Percentiles rank a stretch among this genome's conserved stretches.
Conservation (phyloP, 1,284 basidiomycete species). For the Thelephora terrestris region DNA sequence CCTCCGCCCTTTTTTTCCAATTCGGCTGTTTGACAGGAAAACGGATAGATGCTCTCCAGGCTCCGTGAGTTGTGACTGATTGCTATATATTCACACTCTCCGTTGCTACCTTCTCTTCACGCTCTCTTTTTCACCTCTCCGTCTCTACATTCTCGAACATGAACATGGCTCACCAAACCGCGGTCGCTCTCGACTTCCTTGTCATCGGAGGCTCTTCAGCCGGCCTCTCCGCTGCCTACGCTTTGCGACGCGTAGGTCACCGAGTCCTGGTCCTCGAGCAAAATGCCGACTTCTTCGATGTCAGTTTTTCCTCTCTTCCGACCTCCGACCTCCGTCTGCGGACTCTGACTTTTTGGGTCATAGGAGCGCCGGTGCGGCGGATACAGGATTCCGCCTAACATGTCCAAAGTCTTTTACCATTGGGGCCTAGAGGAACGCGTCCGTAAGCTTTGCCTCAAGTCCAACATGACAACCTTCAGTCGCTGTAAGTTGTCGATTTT, state of each 20-base stretch:
- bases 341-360: constrained; percentile 1
- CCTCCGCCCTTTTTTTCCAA: no score
- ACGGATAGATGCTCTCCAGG: no score
- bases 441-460: constrained; percentile 16
- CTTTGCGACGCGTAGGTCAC: constrained; percentile 45
- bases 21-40: no score
- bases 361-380: constrained; percentile 24
- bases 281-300: constrained; percentile 24
- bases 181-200: constrained; percentile 33
- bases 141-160: no score
- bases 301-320: constrained; percentile 14
- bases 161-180: constrained; percentile 16
- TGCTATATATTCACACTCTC: no score
- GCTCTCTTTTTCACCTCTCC: no score
- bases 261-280: constrained; percentile 43
- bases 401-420: constrained; percentile 43
- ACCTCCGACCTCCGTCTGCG: background rate
- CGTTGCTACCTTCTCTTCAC: no score
- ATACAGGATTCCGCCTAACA: constrained; percentile 42
- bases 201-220: constrained; percentile 34
- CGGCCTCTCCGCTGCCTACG: constrained; percentile 44
- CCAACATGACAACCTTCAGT: constrained; percentile 29
- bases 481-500: constrained; percentile 23
- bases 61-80: no score
- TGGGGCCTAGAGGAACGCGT: constrained; percentile 39